Conservation (phyloP, 1,139 yeast species). For the Geotrichum carabidarum region DNA sequence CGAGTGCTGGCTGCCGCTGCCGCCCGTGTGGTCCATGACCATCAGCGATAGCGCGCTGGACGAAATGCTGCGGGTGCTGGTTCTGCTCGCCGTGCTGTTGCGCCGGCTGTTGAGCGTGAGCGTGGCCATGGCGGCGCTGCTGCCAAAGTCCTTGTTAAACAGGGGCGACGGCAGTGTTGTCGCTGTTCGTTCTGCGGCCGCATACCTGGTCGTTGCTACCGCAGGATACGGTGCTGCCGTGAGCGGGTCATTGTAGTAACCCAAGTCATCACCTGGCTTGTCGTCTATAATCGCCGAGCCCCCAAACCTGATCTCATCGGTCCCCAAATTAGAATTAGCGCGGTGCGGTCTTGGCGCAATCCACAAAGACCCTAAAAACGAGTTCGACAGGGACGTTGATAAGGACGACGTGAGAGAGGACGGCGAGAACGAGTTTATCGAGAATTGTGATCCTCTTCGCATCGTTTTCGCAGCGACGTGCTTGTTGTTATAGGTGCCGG, state of each 20-base stretch:
- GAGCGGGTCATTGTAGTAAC: too few species aligned
- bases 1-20: neutral
- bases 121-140: neutral
- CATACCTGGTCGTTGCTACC: neutral
- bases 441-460: neutral
- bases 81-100: neutral
- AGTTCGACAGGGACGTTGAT: neutral
- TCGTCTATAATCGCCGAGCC: too few species aligned
- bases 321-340: neutral
- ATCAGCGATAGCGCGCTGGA: neutral
- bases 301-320: neutral
- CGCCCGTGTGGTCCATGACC: conserved; percentile 1
- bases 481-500: neutral
- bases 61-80: neutral
- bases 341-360: neutral
- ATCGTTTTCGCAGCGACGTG: neutral
- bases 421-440: neutral
- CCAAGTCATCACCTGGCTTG: too few species aligned
- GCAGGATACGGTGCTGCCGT: neutral
- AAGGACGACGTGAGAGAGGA: neutral
- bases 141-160: neutral
- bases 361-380: neutral
- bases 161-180: neutral
- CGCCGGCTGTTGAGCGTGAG: neutral
- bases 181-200: neutral